Evolutionary conservation across 768 basidiomycete species (phyloP), one percentile per base, ranked within the genome.

Genomic region (Nevesoporus exiguus): DNA sequence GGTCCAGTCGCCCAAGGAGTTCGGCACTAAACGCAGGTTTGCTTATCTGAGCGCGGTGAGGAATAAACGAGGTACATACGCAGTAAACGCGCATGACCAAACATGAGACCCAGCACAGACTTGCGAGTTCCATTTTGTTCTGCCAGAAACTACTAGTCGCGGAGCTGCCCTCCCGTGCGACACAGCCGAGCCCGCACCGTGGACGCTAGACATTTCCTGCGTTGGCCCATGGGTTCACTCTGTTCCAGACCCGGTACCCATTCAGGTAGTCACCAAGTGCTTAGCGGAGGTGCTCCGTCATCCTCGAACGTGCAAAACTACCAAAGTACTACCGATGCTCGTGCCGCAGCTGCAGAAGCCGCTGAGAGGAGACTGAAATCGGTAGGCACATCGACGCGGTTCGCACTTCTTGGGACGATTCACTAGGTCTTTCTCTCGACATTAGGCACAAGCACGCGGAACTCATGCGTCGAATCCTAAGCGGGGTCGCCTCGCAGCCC

Each of bases 291-390:
- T 51, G 62, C 71, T 41, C 57, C 62, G 57, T 60, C 66, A 19
- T 51, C 71, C 40, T 52, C 71, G 9, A 48, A 54, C 41, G 51
- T 29, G 43, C 64, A 43, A 29, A 55, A 62, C 24, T 43, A 54
- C 21, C 61, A 72, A 65, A 66, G 61, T 62, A 60, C 66, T 56
- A 47, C 61, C 53, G 71, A 82, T 73, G 71, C 76, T 65, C 79
- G 80, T 62, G 70, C 73, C 47, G 83, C 83, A 66, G 81, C 81
- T 53, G 79, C 81, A 66, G 80, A 79, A 67, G 84, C 84, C 56
- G 84, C 84, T 58, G 83, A 84, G 66, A 78, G 77, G 61, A 76
- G 84, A 58, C 57, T 78, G 66, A 74, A 82, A 70, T 75, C 76
- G 63, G 84, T 84, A 61, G 72, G 81, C 72, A 49, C 55, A 53